Evolutionary conservation across 495 filamentous ascomycete genomes (phyloP).

Genomic region (Oleoguttula mirabilis): DNA sequence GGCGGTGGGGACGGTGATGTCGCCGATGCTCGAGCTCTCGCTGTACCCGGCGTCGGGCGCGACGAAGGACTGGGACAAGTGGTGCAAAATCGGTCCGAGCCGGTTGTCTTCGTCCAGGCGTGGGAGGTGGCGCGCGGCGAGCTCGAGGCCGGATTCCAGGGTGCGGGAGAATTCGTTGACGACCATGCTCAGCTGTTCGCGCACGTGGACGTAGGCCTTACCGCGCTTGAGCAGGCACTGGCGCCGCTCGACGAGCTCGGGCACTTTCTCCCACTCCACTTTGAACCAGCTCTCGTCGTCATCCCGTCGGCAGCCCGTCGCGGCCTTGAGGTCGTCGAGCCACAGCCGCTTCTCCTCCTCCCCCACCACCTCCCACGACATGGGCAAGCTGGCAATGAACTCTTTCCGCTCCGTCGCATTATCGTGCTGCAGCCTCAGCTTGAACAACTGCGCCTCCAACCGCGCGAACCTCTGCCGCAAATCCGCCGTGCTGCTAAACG

Average conservation of each 20-base stretch:
- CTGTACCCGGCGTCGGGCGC: constrained; percentile 74
- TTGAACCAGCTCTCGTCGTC: constrained; percentile 74
- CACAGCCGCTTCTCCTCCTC: constrained; percentile 60
- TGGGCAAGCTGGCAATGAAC: constrained; percentile 65
- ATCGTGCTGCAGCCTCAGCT: constrained; percentile 61
- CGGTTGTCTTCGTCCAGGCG: constrained; percentile 95
- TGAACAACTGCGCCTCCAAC: constrained; percentile 80
- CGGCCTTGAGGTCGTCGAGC: constrained; percentile 40
- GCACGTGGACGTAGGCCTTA: constrained; percentile 81
- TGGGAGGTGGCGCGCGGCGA: constrained; percentile 79
- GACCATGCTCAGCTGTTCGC: constrained; percentile 78
- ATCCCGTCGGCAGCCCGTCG: constrained; percentile 35
- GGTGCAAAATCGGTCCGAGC: constrained; percentile 81
- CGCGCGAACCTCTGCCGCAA: constrained; percentile 77
- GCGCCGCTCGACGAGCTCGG: constrained; percentile 74
- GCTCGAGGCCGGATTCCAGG: constrained; percentile 69
- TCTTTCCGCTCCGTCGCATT: constrained; percentile 52
- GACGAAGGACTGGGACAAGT: constrained; percentile 84
- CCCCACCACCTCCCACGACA: constrained; percentile 70
- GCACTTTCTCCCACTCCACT: constrained; percentile 86
- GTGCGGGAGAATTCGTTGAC: constrained; percentile 68
- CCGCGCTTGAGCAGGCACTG: constrained; percentile 65
- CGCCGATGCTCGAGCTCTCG: constrained; percentile 38
- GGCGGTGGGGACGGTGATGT: constrained; percentile 64
- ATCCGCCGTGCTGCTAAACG: constrained; percentile 85